Evolutionary conservation across 2,329 filamentous ascomycete species (phyloP).

Genomic region (Epichloe gansuensis): DNA sequence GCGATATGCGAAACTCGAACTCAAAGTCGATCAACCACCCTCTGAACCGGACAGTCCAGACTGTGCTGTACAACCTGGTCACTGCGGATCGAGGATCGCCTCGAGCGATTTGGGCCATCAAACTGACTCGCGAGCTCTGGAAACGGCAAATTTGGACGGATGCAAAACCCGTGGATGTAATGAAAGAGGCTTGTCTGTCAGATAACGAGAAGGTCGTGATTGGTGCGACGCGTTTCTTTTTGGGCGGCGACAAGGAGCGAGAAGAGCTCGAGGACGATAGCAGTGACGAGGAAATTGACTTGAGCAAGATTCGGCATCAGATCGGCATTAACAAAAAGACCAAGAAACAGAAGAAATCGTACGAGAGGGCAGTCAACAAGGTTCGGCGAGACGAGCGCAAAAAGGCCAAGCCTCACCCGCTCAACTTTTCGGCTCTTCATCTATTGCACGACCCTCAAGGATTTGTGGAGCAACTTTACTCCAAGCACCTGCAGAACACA

Average conservation of each 20-base stretch:
- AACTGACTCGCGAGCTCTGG: constrained; percentile 91
- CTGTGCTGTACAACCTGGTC: constrained; percentile 81
- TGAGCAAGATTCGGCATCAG: constrained; percentile 73
- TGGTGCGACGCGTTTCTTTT: constrained; percentile 83
- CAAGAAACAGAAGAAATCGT: constrained; percentile 68
- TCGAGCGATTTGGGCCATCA: constrained; percentile 90
- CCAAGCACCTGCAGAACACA: constrained; percentile 77
- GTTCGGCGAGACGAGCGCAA: constrained; percentile 75
- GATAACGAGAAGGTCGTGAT: constrained; percentile 88
- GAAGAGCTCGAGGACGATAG: constrained; percentile 86
- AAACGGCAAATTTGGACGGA: constrained; percentile 94
- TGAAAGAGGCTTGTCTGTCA: constrained; percentile 83
- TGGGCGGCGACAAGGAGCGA: constrained; percentile 89
- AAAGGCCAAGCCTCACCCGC: constrained; percentile 71
- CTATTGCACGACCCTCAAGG: constrained; percentile 88
- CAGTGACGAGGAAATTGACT: constrained; percentile 67
- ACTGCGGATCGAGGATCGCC: constrained; percentile 73
- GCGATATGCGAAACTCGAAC: constrained; percentile 80
- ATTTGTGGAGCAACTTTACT: constrained; percentile 81
- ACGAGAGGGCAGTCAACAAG: constrained; percentile 70
- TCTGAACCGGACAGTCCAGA: constrained; percentile 86
- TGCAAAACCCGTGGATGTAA: constrained; percentile 87
- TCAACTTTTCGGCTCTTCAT: constrained; percentile 95
- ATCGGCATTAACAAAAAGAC: constrained; percentile 92
- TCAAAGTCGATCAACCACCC: constrained; percentile 80